These are phyloP conservation scores for Peronospora farinosa DNA, from an alignment of 352 stramenopile genomes.

Conservation along the genomic window DNA sequence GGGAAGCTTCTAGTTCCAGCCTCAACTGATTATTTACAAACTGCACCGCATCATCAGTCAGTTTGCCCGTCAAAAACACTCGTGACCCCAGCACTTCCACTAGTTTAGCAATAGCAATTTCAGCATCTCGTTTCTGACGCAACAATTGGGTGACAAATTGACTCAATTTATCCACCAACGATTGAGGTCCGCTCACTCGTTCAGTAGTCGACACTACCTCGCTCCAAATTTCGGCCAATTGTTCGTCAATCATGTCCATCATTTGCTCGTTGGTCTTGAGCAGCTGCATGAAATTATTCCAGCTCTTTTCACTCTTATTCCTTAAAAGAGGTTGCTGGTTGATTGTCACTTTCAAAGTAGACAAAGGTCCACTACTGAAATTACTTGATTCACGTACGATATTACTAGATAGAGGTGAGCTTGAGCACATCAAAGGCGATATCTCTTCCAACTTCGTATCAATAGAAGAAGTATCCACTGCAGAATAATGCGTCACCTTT, in stretches of 20 bases:
- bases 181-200: conserved; percentile 9
- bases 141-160: conserved; percentile 31
- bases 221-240: conserved; percentile 25
- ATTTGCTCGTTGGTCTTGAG: conserved; percentile 26
- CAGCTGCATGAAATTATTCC: conserved; percentile 33
- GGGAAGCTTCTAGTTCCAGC: conserved; percentile 23
- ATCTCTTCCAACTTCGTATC: conserved; percentile 19
- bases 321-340: conserved; percentile 16
- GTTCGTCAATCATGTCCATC: conserved; percentile 26
- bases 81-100: conserved; percentile 28
- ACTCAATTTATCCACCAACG: conserved; percentile 23
- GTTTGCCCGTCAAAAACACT: conserved; percentile 30
- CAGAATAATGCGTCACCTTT: background rate
- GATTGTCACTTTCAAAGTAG: conserved; percentile 19
- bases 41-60: conserved; percentile 30
- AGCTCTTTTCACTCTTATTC: conserved; percentile 26
- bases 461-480: conserved; percentile 14
- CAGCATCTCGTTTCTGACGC: conserved; percentile 39
- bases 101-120: conserved; percentile 30
- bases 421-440: background rate
- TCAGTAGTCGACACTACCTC: conserved; percentile 17
- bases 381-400: conserved; percentile 15
- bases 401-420: conserved; percentile 13
- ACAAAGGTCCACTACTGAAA: conserved; percentile 23
- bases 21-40: conserved; percentile 31